Evolutionary conservation across 192 early-diverging fungal species (phyloP), one percentile per base, ranked within the genome.

Genomic region (Umbelopsis sp.): DNA sequence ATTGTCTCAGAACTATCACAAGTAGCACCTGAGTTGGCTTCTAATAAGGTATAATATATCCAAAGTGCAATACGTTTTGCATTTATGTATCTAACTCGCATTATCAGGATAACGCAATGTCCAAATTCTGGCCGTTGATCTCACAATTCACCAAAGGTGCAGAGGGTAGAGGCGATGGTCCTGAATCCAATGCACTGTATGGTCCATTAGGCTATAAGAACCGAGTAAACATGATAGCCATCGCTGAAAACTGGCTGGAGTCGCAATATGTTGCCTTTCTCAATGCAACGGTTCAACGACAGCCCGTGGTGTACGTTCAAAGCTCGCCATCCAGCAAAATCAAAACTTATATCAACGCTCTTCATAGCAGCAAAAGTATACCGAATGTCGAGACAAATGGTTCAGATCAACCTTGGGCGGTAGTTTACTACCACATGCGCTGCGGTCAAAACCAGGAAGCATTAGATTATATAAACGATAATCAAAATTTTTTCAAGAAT

Each of bases 381-480:
- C 55, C 55, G 33, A 61, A 61, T n/a, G 27, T 61, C 33, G 55
- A 61, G 55, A 30, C 33, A 35, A 25, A 12, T 61, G 30, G 15
- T 6, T 49, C 18, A 49, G 55, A 61, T 35, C 55, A 61, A 16
- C 55, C 55, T 61, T 61, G 55, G 55, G 55, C 55, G 12, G 33
- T 35, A 35, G 15, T 61, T 35, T 61, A 35, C 30, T 61, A 61
- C 16, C 55, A 37, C 30, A 23, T 35, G 33, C 21, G 50, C 35
- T 8, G 46, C 66, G 20, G 50, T 27, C n/a, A 69, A 46, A 30
- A 69, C 15, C 33, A 48, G 46, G 48, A 49, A 69, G 92, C 94
- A 4, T 72, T 91, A 5, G 76, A 86, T 44, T 95, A 88, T 72
- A 88, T 87, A 23, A 70, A 77, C 23, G 82, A 85, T 10, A 81